Base-by-base conservation (phyloP, 441 rosid genomes). In the Gossypium schwendimanii region DNA sequence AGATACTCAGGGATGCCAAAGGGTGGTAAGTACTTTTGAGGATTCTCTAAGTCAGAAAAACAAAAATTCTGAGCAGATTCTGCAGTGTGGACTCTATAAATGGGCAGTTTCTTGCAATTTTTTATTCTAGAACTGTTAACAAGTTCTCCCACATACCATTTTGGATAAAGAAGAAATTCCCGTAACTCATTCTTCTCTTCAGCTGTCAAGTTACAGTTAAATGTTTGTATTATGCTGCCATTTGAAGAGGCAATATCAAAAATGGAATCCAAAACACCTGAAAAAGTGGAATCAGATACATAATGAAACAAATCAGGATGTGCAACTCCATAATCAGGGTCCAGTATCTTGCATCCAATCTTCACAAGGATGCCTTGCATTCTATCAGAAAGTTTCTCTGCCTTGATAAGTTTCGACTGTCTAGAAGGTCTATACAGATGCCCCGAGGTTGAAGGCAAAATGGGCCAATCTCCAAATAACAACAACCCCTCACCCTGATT, bases 391-490 rank as follows among this genome's bases (percentile, higher is more conserved):
- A 95, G 91, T 73, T 84, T 84, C 70, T 88, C 88, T 6, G 81
- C 88, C 73, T 80, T 81, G 50, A 95, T 79, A 86, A 95, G 84
- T 81, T 87, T 95, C 70, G 99, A 93, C 69, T 85, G 87, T 75
- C 75, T 80, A 74, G 94, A 89, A 83, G 93, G 88, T 76, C 91
- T 87, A 80, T 86, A 82, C 74, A 95, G 82, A 82, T 84, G 83
- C 63, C 97, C 97, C 75, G 99, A 85, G 50, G 85, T 87, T 57
- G 97, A 89, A 71, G 99, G 99, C 84, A 95, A 82, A 78, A 95
- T 88, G 54, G 99, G 99, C 99, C 99, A 95, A 76, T 92, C 99
- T 80, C 86, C 78, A 77, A 95, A 93, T 72, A 87, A 31, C 15
- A 91, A 87, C 58, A 95, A 81, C 60, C 82, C 87, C 79, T 85